Evolutionary conservation across 2,329 filamentous ascomycete species (phyloP).

Genomic region (Fusarium compactum): DNA sequence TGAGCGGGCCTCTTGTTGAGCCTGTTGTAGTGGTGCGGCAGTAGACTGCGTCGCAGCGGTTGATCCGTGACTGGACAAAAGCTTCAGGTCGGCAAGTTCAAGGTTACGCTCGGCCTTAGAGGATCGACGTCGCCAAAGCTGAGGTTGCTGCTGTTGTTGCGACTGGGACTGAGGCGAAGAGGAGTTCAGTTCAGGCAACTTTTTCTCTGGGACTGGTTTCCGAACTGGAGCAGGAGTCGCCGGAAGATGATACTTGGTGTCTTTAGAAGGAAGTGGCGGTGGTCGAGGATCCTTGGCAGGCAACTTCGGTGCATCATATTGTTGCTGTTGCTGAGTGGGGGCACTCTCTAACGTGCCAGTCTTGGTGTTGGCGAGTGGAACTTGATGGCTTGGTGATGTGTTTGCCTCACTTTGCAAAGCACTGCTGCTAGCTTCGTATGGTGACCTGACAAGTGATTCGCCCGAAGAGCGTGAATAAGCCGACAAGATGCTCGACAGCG

Average conservation of each 20-base stretch:
- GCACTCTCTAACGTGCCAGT: slow-evolving; percentile 35
- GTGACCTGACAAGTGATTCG: slow-evolving; percentile 58
- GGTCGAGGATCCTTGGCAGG: slow-evolving; percentile 21
- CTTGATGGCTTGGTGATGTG: slow-evolving; percentile 42
- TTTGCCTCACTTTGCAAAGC: slow-evolving; percentile 41
- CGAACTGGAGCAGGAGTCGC: slow-evolving; percentile 37
- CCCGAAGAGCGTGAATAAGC: slow-evolving; percentile 65
- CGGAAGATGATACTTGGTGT: slow-evolving; percentile 41
- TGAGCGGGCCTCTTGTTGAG: slow-evolving; percentile 33
- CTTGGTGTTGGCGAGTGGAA: slow-evolving; percentile 42
- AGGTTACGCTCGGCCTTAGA: slow-evolving; percentile 61
- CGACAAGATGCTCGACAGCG: slow-evolving; percentile 67
- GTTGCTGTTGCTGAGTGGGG: slow-evolving; percentile 39
- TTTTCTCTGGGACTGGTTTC: slow-evolving; percentile 24
- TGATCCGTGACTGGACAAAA: slow-evolving; percentile 63
- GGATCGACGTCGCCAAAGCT: slow-evolving; percentile 65
- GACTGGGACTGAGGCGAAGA: slow-evolving; percentile 43
- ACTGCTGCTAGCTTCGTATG: slow-evolving; percentile 52
- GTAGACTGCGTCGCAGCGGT: slow-evolving; percentile 54
- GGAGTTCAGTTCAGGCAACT: slow-evolving; percentile 34
- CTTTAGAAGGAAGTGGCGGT: slow-evolving; percentile 48
- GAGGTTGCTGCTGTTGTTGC: slow-evolving; percentile 44
- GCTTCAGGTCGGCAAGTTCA: slow-evolving; percentile 62
- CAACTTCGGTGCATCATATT: slow-evolving; percentile 39
- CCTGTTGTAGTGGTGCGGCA: slow-evolving; percentile 25